Evolutionary conservation across 108 stramenopile genomes (phyloP).

Genomic region (Schizochytrium sp.): DNA sequence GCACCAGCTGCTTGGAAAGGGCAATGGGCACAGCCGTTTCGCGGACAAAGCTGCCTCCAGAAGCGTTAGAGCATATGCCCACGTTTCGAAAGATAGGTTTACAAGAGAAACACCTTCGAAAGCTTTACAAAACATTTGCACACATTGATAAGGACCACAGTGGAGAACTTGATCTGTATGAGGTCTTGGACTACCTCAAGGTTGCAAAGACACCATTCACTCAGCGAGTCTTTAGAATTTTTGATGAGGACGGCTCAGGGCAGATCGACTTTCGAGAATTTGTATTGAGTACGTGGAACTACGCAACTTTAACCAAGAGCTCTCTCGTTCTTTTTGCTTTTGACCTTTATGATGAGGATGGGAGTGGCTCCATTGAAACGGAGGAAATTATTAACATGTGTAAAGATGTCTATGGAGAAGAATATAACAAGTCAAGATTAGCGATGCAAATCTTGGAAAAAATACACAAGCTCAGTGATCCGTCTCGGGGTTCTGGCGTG

Average conservation of each 20-base stretch:
- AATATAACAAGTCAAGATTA: slow-evolving; percentile 63
- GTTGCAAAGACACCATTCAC: slow-evolving; percentile 1
- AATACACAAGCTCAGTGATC: slow-evolving; percentile 56
- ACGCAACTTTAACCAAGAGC: slow-evolving; percentile 73
- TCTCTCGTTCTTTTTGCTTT: slow-evolving; percentile 76
- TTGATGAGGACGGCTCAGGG: slow-evolving; percentile 70
- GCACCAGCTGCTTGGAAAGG: background rate
- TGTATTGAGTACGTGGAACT: slow-evolving; percentile 76
- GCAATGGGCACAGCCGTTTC: slow-evolving; percentile 34
- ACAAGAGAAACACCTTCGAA: background rate
- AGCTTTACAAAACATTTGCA: background rate
- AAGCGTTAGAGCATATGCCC: slow-evolving; percentile 27
- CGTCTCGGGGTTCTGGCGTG: slow-evolving; percentile 14
- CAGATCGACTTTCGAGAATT: slow-evolving; percentile 76
- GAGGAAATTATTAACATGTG: slow-evolving; percentile 71
- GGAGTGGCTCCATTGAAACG: slow-evolving; percentile 69
- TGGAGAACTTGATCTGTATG: slow-evolving; percentile 13
- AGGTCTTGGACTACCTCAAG: slow-evolving; percentile 58
- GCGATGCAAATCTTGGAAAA: slow-evolving; percentile 68
- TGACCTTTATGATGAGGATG: slow-evolving; percentile 75
- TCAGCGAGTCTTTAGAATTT: background rate
- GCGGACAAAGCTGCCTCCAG: background rate
- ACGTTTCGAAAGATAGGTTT: slow-evolving; percentile 9
- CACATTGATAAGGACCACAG: slow-evolving; percentile 47
- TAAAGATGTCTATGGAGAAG: slow-evolving; percentile 73